Evolutionary conservation across 805 yeast genomes (phyloP).

Genomic region (Dipodascus albidus): DNA sequence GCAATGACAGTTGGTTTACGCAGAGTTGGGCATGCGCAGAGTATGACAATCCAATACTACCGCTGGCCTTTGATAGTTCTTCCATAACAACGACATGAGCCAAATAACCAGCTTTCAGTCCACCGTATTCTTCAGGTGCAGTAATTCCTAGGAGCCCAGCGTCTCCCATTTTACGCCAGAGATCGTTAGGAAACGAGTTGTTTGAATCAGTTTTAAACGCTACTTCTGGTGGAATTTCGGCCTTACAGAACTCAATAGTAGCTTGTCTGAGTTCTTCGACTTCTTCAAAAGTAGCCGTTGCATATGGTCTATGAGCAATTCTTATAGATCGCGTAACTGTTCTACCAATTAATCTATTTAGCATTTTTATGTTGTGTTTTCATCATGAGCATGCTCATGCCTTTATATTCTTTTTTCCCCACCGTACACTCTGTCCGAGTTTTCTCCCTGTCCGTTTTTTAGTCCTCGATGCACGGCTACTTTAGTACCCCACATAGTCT

Average conservation of each 20-base stretch:
- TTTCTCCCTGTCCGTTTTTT: not conserved
- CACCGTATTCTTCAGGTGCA: constrained; percentile 23
- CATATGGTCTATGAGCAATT: constrained; percentile 1
- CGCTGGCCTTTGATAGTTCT: constrained; percentile 22
- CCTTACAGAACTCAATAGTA: constrained; percentile 21
- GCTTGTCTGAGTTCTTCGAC: constrained; percentile 22
- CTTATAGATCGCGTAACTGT: not conserved
- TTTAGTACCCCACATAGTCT: not conserved
- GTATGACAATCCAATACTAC: constrained; percentile 23
- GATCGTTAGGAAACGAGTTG: constrained; percentile 23
- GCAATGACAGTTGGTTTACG: constrained; percentile 23
- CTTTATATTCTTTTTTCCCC: not conserved
- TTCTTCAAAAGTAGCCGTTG: constrained; percentile 5
- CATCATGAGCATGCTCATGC: not conserved
- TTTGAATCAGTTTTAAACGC: constrained; percentile 20
- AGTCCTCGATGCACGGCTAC: not conserved
- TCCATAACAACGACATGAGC: constrained; percentile 25
- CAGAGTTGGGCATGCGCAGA: constrained; percentile 26
- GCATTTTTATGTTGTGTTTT: not conserved
- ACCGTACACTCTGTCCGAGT: not conserved
- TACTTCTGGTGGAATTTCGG: constrained; percentile 20
- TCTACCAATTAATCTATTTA: not conserved
- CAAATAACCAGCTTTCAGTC: constrained; percentile 21
- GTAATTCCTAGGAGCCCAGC: constrained; percentile 25
- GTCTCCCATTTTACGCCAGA: constrained; percentile 23